Conservation (phyloP, 1,139 yeast genomes). For the Debaryomycetaceae sp. region DNA sequence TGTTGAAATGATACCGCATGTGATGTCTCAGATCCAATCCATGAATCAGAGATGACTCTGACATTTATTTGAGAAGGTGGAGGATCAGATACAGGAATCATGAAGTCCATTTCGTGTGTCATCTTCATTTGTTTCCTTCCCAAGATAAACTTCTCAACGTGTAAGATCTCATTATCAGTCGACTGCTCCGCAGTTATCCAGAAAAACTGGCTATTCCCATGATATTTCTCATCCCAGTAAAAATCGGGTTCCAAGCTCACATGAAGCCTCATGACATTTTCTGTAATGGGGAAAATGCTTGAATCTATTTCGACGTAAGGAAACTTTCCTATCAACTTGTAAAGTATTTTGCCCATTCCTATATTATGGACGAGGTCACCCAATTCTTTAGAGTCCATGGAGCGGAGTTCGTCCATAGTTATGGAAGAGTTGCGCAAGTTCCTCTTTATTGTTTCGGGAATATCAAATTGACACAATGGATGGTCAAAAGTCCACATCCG, state of each 20-base stretch:
- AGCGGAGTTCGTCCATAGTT: conserved; percentile 66
- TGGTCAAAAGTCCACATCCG: conserved; percentile 89
- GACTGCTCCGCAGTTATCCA: conserved; percentile 94
- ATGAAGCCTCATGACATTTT: conserved; percentile 80
- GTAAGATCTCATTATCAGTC: conserved; percentile 68
- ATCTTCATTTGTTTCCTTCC: conserved; percentile 53
- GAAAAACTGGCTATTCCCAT: conserved; percentile 81
- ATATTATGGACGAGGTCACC: conserved; percentile 87
- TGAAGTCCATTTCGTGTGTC: conserved; percentile 78
- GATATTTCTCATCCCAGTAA: conserved; percentile 76
- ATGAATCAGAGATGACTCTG: conserved; percentile 74
- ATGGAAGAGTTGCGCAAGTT: conserved; percentile 65
- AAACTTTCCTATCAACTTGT: conserved; percentile 61
- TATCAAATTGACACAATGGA: conserved; percentile 82
- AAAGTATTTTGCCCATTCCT: conserved; percentile 65
- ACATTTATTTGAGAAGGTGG: conserved; percentile 84
- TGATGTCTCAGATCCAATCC: conserved; percentile 83
- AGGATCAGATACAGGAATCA: conserved; percentile 88
- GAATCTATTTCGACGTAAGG: conserved; percentile 73
- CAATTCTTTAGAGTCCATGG: conserved; percentile 69
- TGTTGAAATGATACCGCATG: conserved; percentile 88
- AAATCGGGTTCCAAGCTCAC: conserved; percentile 71
- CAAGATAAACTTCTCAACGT: conserved; percentile 76
- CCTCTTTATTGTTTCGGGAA: conserved; percentile 63
- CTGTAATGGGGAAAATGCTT: conserved; percentile 87